Evolutionary conservation across 768 basidiomycete species (phyloP), one percentile per base, ranked within the genome.

Genomic region (Boletus pseudopeckii): DNA sequence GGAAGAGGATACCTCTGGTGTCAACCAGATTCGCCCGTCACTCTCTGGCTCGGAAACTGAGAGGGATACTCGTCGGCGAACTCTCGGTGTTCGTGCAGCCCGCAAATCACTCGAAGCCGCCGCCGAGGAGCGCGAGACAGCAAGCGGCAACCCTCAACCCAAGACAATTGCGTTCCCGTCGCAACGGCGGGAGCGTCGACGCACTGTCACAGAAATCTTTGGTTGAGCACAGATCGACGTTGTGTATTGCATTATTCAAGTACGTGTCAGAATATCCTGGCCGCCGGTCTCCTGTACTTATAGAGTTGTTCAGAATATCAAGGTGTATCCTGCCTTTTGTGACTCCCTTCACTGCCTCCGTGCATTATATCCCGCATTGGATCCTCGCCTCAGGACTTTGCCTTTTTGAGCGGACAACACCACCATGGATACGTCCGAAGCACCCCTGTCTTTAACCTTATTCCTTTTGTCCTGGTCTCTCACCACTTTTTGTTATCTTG

Each of bases 131-230:
- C 63, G 51, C 17, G 62, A 71, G 59, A 28, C 66, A 50, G 49
- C 68, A 68, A 62, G 73, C 13, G 42, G 55, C 14, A 58, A 56
- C 13, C 58, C 69, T 74, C 62, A 79, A 74, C 58, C 71, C 13
- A 71, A 64, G 56, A 77, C 75, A 7, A 65, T 74, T 48, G 39
- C 64, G 54, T 48, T 71, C 49, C 58, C 68, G 57, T 54, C 68
- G 48, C 56, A 69, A 60, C 53, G 72, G 41, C 69, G 68, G 55
- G 77, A 79, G 52, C 71, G 79, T n/a, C 70, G 78, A 45, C 70
- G 78, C 34, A 80, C 79, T 34, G 73, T 80, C 41, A 79, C 77
- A n/a, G 79, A 80, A 57, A 75, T 80, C 52, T 79, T 78, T 56
- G 47, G 64, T 44, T 70, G 52, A 70, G 24, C 30, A 10, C 4